Evolutionary conservation across 2,329 filamentous ascomycete species (phyloP).

Genomic region (Aureobasidium pullulans): DNA sequence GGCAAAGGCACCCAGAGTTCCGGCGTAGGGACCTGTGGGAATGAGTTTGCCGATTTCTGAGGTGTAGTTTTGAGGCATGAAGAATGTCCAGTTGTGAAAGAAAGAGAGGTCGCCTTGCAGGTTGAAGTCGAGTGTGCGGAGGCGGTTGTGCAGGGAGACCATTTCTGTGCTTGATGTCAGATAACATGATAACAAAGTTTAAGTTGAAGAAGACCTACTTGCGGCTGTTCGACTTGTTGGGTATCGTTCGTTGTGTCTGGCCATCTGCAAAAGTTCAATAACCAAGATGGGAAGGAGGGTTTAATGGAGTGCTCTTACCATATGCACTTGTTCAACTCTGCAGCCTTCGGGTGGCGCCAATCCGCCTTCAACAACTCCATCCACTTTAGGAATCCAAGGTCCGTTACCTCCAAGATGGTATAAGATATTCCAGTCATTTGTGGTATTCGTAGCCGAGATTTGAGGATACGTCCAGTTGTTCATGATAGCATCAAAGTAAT

Average conservation of each 20-base stretch:
- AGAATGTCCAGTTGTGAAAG: slow-evolving; percentile 48
- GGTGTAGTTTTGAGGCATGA: slow-evolving; percentile 37
- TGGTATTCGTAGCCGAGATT: not conserved
- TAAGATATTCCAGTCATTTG: slow-evolving; percentile 39
- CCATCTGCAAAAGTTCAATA: slow-evolving; percentile 35
- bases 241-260: slow-evolving; percentile 52
- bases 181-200: not conserved
- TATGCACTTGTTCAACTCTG: slow-evolving; percentile 50
- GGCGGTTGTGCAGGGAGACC: slow-evolving; percentile 40
- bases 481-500: not conserved
- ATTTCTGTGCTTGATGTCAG: slow-evolving; percentile 30
- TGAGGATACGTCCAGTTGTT: not conserved
- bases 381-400: slow-evolving; percentile 46
- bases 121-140: slow-evolving; percentile 34
- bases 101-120: slow-evolving; percentile 48
- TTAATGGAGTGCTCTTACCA: slow-evolving; percentile 33
- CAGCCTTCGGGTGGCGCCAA: slow-evolving; percentile 42
- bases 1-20: slow-evolving; percentile 46
- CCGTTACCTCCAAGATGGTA: slow-evolving; percentile 50
- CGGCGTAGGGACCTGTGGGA: slow-evolving; percentile 48
- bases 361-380: slow-evolving; percentile 33
- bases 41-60: slow-evolving; percentile 48
- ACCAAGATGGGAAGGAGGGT: slow-evolving; percentile 7
- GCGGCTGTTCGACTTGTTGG: slow-evolving; percentile 34
- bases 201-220: slow-evolving; percentile 32